Evolutionary conservation across 2,329 filamentous ascomycete genomes (phyloP), one percentile per base, ranked within the genome.

Genomic region (Geosmithia putterillii): DNA sequence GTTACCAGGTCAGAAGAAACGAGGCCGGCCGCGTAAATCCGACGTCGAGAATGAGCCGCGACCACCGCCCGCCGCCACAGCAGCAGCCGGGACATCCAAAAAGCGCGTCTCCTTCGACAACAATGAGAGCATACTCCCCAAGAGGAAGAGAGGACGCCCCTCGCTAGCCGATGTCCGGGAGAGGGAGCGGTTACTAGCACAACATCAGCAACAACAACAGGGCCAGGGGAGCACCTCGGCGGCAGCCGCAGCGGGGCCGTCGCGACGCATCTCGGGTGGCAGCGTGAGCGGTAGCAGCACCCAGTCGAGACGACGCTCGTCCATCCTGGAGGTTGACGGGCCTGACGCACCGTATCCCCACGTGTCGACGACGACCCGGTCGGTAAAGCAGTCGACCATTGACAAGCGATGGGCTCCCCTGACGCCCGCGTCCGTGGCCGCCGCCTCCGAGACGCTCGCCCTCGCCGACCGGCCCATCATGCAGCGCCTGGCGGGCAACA

Each of bases 331-430:
- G 8, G 14, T 23, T 4, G 45, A 44, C 7, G 35, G 25, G 2
- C 57, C 59, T 2, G 45, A 46, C 51, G 65, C 47, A 28, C 55
- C 57, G 20, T 77, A 73, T 55, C 66, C 68, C 38, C 70, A 75
- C 50, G 60, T 81, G 41, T 63, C 67, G 7, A 59, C 73, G 14
- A 65, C 65, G 23, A 70, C 65, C 12, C 70, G 68, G 32, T 66
- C 65, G 37, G 65, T 86, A 38, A 74, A 78, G n/a, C 74, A 71
- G 47, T 70, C 73, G 22, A 73, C 70, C 34, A 83, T 94, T 45
- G 71, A 83, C 37, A 63, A 79, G 37, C 85, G 82, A 55, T 87
- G 82, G 82, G 64, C 67, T 3, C 66, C 74, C 6, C 66, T 85
- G 5, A 67, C 74, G 4, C 56, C 63, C 7, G 59, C 67, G 20